Conservation (phyloP, 805 yeast genomes). For the Wickerhamiella allomyrinae region DNA sequence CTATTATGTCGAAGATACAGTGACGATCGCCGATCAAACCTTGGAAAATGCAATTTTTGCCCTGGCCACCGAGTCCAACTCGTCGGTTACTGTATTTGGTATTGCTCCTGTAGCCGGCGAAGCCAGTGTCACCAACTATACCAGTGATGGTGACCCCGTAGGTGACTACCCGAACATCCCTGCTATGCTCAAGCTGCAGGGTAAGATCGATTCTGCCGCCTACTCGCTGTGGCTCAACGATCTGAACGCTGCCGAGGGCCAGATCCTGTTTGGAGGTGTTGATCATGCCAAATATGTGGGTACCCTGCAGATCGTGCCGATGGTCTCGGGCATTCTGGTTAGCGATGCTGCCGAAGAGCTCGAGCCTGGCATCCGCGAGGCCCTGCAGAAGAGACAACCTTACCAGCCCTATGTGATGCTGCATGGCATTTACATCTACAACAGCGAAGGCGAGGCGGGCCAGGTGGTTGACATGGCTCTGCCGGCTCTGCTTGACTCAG, state of each 20-base stretch:
- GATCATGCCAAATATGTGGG: conserved; percentile 30
- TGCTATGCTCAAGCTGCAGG: conserved; percentile 23
- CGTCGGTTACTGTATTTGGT: conserved; percentile 31
- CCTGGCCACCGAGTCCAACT: conserved; percentile 46
- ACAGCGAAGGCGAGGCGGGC: not conserved
- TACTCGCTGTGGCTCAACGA: conserved; percentile 34
- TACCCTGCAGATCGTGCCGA: conserved; percentile 23
- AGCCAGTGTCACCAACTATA: conserved; percentile 10
- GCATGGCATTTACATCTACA: conserved; percentile 1
- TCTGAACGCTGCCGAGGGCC: conserved; percentile 21
- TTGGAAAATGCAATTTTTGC: conserved; percentile 47
- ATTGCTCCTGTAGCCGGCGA: conserved; percentile 23
- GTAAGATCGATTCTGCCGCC: conserved; percentile 27
- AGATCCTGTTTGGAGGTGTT: conserved; percentile 30
- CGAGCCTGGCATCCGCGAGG: not conserved
- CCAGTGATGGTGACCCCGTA: conserved; percentile 4
- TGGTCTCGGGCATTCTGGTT: conserved; percentile 9
- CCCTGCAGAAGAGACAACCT: not conserved
- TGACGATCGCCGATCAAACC: conserved; percentile 34
- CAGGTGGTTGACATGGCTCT: not conserved
- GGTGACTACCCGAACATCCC: conserved; percentile 23
- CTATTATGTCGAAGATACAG: conserved; percentile 42
- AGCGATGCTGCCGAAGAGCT: not conserved
- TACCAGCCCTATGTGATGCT: conserved; percentile 9
- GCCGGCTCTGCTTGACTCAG: conserved; percentile 12